These are phyloP conservation scores for Suillus alpinus DNA, from an alignment of 768 basidiomycete species.

Conservation along the genomic window DNA sequence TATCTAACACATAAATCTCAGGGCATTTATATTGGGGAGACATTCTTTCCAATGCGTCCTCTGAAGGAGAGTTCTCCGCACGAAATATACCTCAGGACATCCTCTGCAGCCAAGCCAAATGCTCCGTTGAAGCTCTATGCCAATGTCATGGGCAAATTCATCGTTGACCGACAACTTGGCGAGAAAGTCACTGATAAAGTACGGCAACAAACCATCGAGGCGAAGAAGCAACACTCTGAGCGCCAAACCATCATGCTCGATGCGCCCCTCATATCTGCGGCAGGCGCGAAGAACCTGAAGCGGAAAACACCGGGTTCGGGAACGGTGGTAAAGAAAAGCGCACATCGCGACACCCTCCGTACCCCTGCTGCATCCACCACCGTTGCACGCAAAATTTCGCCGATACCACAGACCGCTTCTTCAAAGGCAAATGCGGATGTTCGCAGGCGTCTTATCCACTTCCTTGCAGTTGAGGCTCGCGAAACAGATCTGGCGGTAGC, in stretches of 20 bases:
- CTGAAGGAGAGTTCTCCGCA: conserved; percentile 55
- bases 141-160: conserved; percentile 70
- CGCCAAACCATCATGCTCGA: conserved; percentile 45
- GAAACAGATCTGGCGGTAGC: conserved; percentile 35
- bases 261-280: conserved; percentile 29
- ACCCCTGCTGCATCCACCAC: conserved; percentile 27
- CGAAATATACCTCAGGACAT: conserved; percentile 70
- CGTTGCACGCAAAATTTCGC: conserved; percentile 29
- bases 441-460: conserved; percentile 45
- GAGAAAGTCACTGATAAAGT: conserved; percentile 40
- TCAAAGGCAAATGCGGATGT: conserved; percentile 20
- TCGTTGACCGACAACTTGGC: conserved; percentile 60
- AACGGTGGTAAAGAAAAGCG: conserved; percentile 21
- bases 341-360: conserved; percentile 21
- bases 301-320: conserved; percentile 35
- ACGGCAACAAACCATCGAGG: conserved; percentile 45
- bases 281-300: conserved; percentile 39
- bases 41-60: conserved; percentile 59
- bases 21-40: conserved; percentile 66
- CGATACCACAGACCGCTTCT: conserved; percentile 21
- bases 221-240: conserved; percentile 48
- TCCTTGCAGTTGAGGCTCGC: conserved; percentile 50
- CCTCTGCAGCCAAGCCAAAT: conserved; percentile 54
- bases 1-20: conserved; percentile 22
- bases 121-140: conserved; percentile 72